Conservation (phyloP, 1,284 basidiomycete genomes). For the Trichosporon coremiiforme region DNA sequence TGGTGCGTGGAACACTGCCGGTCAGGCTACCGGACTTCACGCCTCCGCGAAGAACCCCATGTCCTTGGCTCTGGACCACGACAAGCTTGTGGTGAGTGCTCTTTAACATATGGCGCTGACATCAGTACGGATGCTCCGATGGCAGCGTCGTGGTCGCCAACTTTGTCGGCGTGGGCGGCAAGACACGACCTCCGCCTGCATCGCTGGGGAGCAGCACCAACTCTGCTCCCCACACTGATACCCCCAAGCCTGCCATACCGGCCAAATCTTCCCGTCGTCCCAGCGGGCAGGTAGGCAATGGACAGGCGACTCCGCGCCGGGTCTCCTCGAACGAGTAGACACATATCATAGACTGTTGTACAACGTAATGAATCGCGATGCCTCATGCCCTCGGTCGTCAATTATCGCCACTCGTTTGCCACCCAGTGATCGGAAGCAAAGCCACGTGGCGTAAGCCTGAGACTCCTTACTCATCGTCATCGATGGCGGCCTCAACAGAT, state of each 20-base stretch:
- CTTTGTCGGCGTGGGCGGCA: slow-evolving; percentile 31
- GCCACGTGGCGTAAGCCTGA: background rate
- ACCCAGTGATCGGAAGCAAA: slow-evolving; percentile 4
- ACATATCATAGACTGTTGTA: slow-evolving; percentile 11
- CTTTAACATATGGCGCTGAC: slow-evolving; percentile 9
- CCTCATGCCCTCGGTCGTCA: background rate
- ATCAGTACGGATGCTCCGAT: slow-evolving; percentile 48
- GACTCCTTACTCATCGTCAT: slow-evolving; percentile 17
- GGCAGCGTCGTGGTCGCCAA: slow-evolving; percentile 44
- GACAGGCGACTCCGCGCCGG: background rate
- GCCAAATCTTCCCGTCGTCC: background rate
- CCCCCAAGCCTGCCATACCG: background rate
- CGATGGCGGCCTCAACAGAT: background rate
- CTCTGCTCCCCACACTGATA: background rate
- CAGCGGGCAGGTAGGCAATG: background rate
- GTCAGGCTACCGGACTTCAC: slow-evolving; percentile 34
- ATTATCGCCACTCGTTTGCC: slow-evolving; percentile 8
- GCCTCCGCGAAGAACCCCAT: slow-evolving; percentile 46
- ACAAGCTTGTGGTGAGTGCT: slow-evolving; percentile 45
- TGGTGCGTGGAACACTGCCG: slow-evolving; percentile 40
- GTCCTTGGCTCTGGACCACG: slow-evolving; percentile 46
- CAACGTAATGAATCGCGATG: slow-evolving; percentile 1
- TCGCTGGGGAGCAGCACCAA: slow-evolving; percentile 6
- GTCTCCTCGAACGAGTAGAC: background rate
- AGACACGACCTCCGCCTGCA: background rate